Conservation (phyloP, 2,329 filamentous ascomycete genomes). For the Nigrograna mackinnonii region DNA sequence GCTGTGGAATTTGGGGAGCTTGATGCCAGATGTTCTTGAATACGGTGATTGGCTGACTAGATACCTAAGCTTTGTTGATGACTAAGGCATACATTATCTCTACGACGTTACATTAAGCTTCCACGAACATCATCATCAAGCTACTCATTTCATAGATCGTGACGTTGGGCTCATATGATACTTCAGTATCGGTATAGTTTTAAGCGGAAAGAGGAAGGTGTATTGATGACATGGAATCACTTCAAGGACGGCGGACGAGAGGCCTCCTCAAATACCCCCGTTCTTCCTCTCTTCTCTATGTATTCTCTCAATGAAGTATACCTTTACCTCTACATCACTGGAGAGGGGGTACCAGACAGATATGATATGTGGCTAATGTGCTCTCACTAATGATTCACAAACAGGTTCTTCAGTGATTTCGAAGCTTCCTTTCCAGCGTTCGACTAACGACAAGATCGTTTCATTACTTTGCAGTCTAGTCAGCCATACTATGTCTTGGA, state of each 20-base stretch:
- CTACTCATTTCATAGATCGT: neutral
- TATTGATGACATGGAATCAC: neutral
- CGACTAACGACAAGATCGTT: no score
- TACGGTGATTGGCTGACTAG: neutral
- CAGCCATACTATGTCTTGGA: neutral
- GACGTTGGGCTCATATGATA: neutral
- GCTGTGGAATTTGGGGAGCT: neutral
- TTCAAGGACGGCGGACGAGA: no score
- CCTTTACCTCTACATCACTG: no score
- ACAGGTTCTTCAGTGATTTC: no score
- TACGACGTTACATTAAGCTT: neutral
- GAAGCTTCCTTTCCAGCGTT: no score
- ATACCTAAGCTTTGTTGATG: neutral
- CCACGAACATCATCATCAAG: neutral
- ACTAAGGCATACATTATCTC: neutral
- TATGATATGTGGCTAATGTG: no score
- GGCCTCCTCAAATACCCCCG: no score
- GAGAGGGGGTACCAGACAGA: no score
- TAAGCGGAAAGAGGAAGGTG: neutral
- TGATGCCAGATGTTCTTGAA: conserved; percentile 2
- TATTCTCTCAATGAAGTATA: no score
- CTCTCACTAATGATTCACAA: no score
- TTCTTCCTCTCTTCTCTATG: no score
- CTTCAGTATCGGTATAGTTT: neutral
- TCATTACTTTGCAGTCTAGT: no score